phyloP scores from a whole-genome alignment of 139 green algal species.

The Choricystis sp. region DNA sequence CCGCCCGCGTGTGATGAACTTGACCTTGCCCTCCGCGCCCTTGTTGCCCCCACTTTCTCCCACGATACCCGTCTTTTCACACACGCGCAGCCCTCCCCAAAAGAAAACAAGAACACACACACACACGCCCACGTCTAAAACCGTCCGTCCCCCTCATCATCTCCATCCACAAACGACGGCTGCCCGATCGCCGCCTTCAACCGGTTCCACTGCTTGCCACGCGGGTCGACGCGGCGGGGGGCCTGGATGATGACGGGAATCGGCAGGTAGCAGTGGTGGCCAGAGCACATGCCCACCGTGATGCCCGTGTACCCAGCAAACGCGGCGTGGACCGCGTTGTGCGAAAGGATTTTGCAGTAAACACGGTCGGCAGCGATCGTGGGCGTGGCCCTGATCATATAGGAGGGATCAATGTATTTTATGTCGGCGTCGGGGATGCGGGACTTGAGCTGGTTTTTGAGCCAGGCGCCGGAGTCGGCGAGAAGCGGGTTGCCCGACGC shows the following conservation, averaged over 20 bases:
- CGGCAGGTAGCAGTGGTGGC: conserved; percentile 72
- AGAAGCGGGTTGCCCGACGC: conserved; percentile 50
- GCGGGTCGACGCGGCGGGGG: conserved; percentile 31
- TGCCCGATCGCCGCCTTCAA: conserved; percentile 60
- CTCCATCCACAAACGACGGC: conserved; percentile 41
- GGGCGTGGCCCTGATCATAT: conserved; percentile 70
- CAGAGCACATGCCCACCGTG: conserved; percentile 76
- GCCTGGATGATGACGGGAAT: conserved; percentile 68
- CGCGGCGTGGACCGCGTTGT: conserved; percentile 84
- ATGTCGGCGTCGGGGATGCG: conserved; percentile 37
- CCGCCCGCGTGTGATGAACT: too few relatives aligned
- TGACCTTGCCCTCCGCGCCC: too few relatives aligned
- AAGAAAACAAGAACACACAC: too few relatives aligned
- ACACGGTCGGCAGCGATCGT: conserved; percentile 76
- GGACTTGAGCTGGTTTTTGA: conserved; percentile 39
- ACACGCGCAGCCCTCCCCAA: too few relatives aligned
- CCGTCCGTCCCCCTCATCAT: background rate
- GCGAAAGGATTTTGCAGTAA: conserved; percentile 80
- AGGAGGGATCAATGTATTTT: conserved; percentile 59
- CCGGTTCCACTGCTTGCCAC: conserved; percentile 73
- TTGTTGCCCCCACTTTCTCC: too few relatives aligned
- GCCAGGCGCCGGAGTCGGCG: conserved; percentile 44
- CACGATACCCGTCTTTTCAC: too few relatives aligned
- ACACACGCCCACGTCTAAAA: background rate
- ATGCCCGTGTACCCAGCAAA: conserved; percentile 76